phyloP scores from a whole-genome alignment of 129 eudicot species.

The Centaurea solstitialis region DNA sequence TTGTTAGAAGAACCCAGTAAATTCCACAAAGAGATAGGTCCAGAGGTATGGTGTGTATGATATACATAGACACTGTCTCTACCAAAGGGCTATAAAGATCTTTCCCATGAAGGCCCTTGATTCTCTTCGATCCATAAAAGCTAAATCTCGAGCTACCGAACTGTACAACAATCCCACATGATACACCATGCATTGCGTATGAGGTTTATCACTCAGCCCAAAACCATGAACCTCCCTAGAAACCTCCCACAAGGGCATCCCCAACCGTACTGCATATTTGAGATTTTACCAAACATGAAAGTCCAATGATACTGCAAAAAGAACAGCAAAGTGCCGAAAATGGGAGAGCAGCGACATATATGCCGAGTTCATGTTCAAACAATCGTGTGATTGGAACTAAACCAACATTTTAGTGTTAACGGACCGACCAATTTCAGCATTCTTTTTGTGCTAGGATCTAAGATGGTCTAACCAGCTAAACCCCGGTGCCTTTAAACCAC shows the following conservation, averaged over 20 bases:
- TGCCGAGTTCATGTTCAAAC: no score
- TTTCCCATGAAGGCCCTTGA: not conserved
- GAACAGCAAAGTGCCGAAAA: not conserved
- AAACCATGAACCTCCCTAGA: constrained; percentile 34
- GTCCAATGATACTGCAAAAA: no score
- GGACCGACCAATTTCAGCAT: not conserved
- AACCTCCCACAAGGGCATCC: constrained; percentile 20
- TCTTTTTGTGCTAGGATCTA: not conserved
- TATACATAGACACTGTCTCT: not conserved
- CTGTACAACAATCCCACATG: constrained; percentile 21
- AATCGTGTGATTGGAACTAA: no score
- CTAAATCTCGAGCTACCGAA: not conserved
- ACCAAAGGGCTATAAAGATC: not conserved
- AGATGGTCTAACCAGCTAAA: constrained; percentile 48
- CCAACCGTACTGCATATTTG: not conserved
- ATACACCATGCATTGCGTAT: constrained; percentile 21
- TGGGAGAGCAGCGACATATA: not conserved
- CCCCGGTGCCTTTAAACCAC: constrained; percentile 53
- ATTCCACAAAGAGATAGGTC: not conserved
- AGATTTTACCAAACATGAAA: no score
- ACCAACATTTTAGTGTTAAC: not conserved
- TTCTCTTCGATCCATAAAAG: not conserved
- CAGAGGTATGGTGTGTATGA: no score
- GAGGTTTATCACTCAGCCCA: constrained; percentile 33
- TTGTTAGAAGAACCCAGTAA: not conserved